Conservation (phyloP, 768 basidiomycete genomes). For the Pleurotus tuber-regium region DNA sequence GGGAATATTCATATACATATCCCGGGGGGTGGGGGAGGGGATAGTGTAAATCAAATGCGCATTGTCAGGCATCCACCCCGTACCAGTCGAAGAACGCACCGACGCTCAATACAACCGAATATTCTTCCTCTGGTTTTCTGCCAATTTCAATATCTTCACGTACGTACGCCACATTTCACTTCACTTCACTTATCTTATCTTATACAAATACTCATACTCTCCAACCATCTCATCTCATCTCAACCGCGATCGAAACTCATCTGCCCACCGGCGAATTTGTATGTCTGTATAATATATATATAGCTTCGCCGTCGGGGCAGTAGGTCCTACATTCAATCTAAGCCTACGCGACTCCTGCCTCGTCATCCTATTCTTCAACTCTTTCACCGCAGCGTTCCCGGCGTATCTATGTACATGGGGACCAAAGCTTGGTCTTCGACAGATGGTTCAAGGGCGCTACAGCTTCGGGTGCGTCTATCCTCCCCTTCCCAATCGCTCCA, state of each 20-base stretch:
- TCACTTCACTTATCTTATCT: background rate
- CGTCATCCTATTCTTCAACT: slow-evolving; percentile 61
- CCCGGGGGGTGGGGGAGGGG: too few relatives aligned
- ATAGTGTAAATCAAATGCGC: background rate
- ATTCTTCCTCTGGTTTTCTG: slow-evolving; percentile 77
- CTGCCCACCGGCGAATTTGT: too few relatives aligned
- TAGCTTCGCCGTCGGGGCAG: slow-evolving; percentile 66
- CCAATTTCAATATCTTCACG: slow-evolving; percentile 68
- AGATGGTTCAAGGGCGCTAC: slow-evolving; percentile 70
- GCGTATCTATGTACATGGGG: slow-evolving; percentile 61
- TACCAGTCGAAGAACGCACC: slow-evolving; percentile 50
- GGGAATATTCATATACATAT: background rate
- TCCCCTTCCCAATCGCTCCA: too few relatives aligned
- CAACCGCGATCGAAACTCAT: background rate
- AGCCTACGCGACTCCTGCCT: slow-evolving; percentile 61
- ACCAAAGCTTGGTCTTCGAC: slow-evolving; percentile 80
- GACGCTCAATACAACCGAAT: slow-evolving; percentile 64
- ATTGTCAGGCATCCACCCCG: slow-evolving; percentile 48
- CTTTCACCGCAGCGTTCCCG: slow-evolving; percentile 41
- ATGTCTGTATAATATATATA: too few relatives aligned
- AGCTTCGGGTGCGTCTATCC: slow-evolving; percentile 30
- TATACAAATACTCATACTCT: background rate
- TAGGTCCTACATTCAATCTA: slow-evolving; percentile 63
- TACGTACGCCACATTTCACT: slow-evolving; percentile 21
- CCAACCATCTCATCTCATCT: background rate